Percentiles rank a stretch among this genome's conserved stretches.
phyloP scores from a whole-genome alignment of 345 rosid species.

The Eucalyptus sp. region DNA sequence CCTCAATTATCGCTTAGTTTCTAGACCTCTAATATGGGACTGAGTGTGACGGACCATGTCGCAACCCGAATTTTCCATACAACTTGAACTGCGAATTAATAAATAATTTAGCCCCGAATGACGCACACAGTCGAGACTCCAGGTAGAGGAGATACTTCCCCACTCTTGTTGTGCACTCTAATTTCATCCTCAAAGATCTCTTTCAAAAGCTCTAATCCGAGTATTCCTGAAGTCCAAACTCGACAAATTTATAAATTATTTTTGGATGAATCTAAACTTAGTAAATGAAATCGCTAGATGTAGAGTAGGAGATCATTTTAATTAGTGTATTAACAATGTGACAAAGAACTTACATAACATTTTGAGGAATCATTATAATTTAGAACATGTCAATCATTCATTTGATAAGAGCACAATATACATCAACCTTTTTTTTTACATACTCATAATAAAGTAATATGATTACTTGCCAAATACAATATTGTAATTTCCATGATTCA shows the following conservation, averaged over 20 bases:
- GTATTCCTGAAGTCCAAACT: not conserved
- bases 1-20: not conserved
- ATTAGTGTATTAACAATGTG: not conserved
- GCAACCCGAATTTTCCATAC: not conserved
- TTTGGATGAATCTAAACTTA: fast-evolving
- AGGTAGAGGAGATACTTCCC: not conserved
- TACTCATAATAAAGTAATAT: not conserved
- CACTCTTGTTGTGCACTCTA: not conserved
- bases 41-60: not conserved
- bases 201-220: not conserved
- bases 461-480: not conserved
- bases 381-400: not conserved
- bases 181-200: not conserved
- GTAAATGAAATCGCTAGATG: not conserved
- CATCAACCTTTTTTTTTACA: not conserved
- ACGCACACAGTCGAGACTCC: not conserved
- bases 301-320: not conserved
- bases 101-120: not conserved
- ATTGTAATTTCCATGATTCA: not conserved
- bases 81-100: not conserved
- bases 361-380: not conserved
- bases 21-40: not conserved
- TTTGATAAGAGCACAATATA: not conserved
- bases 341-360: not conserved
- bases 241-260: not conserved